Base-by-base conservation (phyloP, 164 flowering plant genomes). In the Vitis riparia region DNA sequence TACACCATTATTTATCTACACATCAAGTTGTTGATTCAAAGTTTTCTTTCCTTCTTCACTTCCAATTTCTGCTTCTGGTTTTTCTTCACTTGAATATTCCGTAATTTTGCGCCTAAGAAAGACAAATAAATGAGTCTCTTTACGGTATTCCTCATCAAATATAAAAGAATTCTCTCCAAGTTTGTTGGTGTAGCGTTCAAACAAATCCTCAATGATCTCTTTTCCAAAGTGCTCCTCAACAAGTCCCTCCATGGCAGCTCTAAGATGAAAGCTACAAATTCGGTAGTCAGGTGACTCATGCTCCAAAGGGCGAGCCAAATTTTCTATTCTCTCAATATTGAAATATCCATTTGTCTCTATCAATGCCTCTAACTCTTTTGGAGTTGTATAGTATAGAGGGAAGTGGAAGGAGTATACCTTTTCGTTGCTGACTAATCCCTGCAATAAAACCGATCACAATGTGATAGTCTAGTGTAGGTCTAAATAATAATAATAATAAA, bases 321-420 rank as follows among this genome's bases (percentile, higher is more conserved):
- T 16, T 47, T 32, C 50, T 16, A 62, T 9, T 12, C 15, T 62
- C 30, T 32, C 65, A n/a, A 62, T n/a, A 16, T 10, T 62, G 65
- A 62, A 44, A 47, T 3, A 12, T 15, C 51, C 65, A n/a, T 62
- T 62, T 62, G 50, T 15, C 23, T 32, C 8, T n/a, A 62, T 47
- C 51, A 62, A 11, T n/a, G 30, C 19, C 17, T 9, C 23, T 13
- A 44, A 13, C 65, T 62, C 50, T 11, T 32, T 47, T 9, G 19
- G 11, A 16, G 50, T 12, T 9, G 65, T 10, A n/a, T 32, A 10
- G 51, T 62, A 62, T 5, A 14, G 4, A 7, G 50, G 65, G 9
- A 62, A 15, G 19, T 62, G 37, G 17, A 62, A 62, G 49, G 65
- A 62, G 11, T 62, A 17, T 9, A 62, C 65, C 65, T 37, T 47